Evolutionary conservation across 306 rosid species (phyloP).

Genomic region (Cucumis melo): DNA sequence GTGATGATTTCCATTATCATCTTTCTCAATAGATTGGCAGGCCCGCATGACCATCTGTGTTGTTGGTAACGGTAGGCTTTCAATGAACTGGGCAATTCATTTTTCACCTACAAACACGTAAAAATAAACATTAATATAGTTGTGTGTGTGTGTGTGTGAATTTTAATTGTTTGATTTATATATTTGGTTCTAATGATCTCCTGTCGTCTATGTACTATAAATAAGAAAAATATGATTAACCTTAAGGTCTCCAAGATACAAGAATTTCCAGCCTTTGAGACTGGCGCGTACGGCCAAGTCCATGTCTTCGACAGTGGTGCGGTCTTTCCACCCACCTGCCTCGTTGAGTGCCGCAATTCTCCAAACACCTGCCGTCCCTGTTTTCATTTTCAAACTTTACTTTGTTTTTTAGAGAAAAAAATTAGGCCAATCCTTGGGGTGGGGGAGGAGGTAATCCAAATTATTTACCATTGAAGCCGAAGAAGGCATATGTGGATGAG

Average conservation of each 20-base stretch:
- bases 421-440: no score
- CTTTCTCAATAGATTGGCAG: constrained; percentile 50
- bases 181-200: no score
- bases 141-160: no score
- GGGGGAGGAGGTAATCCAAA: no score
- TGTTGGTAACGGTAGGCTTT: constrained; percentile 58
- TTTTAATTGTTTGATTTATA: no score
- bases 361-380: constrained; percentile 66
- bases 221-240: no score
- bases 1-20: constrained; percentile 33
- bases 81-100: constrained; percentile 45
- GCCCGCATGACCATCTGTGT: constrained; percentile 61
- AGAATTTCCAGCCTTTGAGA: constrained; percentile 61
- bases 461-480: constrained; percentile 41
- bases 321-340: constrained; percentile 57
- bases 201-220: no score
- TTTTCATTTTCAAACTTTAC: neutral
- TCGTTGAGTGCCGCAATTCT: constrained; percentile 44
- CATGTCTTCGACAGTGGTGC: constrained; percentile 66
- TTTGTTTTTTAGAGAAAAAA: no score
- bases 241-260: constrained; percentile 30
- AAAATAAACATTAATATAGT: no score
- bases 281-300: constrained; percentile 54
- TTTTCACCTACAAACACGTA: constrained; percentile 24
- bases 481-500: constrained; percentile 46